Conservation (phyloP, 345 rosid species). For the Diplotaxis tenuifolia region DNA sequence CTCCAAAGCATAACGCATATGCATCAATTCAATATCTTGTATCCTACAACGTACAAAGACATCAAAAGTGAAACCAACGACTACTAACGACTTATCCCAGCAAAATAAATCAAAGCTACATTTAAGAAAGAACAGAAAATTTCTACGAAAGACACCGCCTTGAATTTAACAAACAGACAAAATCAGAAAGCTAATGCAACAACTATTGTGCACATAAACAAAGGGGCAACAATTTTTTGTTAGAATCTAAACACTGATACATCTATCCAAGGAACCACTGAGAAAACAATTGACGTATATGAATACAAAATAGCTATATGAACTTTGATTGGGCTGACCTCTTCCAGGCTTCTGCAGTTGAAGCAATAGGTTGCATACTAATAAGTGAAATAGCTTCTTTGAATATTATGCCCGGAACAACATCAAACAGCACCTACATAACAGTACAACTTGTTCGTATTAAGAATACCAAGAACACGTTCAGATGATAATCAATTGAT, state of each 20-base stretch:
- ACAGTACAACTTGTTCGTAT: slow-evolving; percentile 20
- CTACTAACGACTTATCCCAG: not conserved
- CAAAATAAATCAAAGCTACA: not conserved
- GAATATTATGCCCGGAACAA: slow-evolving; percentile 81
- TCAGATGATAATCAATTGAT: not conserved
- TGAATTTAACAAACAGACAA: not conserved
- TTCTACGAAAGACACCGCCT: not conserved
- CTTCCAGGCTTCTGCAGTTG: slow-evolving; percentile 73
- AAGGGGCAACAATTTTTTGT: not conserved
- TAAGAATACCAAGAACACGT: not conserved
- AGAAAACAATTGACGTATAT: slow-evolving; percentile 1
- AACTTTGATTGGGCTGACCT: slow-evolving; percentile 46
- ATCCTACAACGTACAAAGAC: slow-evolving; percentile 46
- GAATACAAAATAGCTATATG: slow-evolving; percentile 6
- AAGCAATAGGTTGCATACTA: slow-evolving; percentile 88
- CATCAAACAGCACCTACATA: slow-evolving; percentile 82
- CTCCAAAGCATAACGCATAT: slow-evolving; percentile 91
- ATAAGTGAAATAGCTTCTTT: slow-evolving; percentile 86
- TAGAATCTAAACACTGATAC: slow-evolving; percentile 3
- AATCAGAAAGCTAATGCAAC: slow-evolving; percentile 1
- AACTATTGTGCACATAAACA: not conserved
- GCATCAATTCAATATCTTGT: slow-evolving; percentile 96
- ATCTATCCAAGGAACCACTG: not conserved
- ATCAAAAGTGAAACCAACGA: slow-evolving; percentile 8
- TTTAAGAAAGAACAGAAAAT: not conserved